A percentile compares a stretch with the other conserved stretches of the same genome.
These are phyloP conservation scores for Suillus subalutaceus DNA, from an alignment of 768 basidiomycete species.

Conservation along the genomic window DNA sequence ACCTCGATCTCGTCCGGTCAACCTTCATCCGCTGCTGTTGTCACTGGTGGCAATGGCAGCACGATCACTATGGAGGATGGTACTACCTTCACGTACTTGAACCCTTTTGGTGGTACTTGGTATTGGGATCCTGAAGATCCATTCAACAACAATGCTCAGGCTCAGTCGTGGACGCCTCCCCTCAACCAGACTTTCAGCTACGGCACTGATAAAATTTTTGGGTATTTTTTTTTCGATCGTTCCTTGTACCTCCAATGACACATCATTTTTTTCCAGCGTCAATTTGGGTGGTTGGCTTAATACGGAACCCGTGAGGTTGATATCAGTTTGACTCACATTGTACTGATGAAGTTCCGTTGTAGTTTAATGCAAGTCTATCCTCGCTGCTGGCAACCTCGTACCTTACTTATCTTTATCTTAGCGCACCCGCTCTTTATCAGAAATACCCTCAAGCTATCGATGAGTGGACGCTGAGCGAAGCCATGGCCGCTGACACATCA, in stretches of 20 bases:
- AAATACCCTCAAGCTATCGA: constrained; percentile 67
- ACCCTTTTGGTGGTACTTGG: constrained; percentile 88
- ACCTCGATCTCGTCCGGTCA: constrained; percentile 14
- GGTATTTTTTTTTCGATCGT: constrained; percentile 45
- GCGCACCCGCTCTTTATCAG: constrained; percentile 75
- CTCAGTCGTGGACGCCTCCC: constrained; percentile 83
- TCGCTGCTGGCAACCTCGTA: neutral
- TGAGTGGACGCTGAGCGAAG: constrained; percentile 79
- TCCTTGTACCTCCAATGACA: neutral
- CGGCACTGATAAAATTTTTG: constrained; percentile 71
- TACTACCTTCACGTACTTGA: constrained; percentile 79
- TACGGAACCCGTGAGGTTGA: constrained; percentile 81
- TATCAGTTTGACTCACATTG: constrained; percentile 16
- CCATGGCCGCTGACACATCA: constrained; percentile 71
- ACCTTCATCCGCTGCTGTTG: constrained; percentile 33
- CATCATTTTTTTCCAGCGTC: constrained; percentile 52
- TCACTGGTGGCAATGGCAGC: constrained; percentile 86
- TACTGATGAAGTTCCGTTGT: constrained; percentile 15
- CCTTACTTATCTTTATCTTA: constrained; percentile 35
- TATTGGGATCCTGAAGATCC: constrained; percentile 84
- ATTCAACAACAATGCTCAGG: constrained; percentile 77
- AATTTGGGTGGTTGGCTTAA: constrained; percentile 95
- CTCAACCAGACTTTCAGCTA: constrained; percentile 85
- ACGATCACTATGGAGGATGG: constrained; percentile 81
- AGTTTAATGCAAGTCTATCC: constrained; percentile 66